Percentiles rank a stretch among this genome's conserved stretches.
These are phyloP conservation scores for Poterioochromonas sp. DNA, from an alignment of 352 stramenopile species.

Conservation along the genomic window DNA sequence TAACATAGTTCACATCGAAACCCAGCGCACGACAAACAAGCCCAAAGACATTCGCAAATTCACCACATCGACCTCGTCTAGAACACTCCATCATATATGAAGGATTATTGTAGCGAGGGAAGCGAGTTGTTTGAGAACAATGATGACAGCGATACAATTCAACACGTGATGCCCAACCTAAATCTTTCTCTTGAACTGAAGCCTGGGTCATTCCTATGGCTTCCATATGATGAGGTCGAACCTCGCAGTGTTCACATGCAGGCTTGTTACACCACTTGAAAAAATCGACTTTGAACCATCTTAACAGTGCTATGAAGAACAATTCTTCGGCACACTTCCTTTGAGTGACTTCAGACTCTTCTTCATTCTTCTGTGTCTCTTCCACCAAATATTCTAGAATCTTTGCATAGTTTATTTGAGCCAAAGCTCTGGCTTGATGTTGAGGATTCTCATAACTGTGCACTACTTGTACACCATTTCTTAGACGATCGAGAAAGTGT, in stretches of 20 bases:
- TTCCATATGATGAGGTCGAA: constrained; percentile 49
- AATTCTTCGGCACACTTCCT: no score
- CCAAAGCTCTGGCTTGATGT: no score
- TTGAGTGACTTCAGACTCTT: no score
- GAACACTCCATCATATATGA: constrained; percentile 53
- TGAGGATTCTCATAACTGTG: no score
- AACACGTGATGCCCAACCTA: constrained; percentile 58
- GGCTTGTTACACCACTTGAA: constrained; percentile 77
- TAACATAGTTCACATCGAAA: constrained; percentile 74
- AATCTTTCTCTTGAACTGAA: constrained; percentile 47
- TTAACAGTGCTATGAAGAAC: constrained; percentile 48
- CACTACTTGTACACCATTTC: no score
- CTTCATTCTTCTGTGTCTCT: no score
- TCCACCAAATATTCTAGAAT: no score
- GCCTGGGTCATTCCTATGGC: constrained; percentile 49
- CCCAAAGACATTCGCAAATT: constrained; percentile 86
- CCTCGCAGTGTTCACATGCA: constrained; percentile 44
- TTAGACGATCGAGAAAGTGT: no score
- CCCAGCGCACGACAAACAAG: constrained; percentile 73
- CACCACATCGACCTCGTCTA: constrained; percentile 70
- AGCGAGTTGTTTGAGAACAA: constrained; percentile 54
- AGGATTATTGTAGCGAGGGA: constrained; percentile 77
- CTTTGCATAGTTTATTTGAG: no score
- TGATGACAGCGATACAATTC: constrained; percentile 69
- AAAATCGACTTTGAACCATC: constrained; percentile 79